These are phyloP conservation scores for Phytophthora crassamura DNA, from an alignment of 352 stramenopile genomes.

Conservation along the genomic window DNA sequence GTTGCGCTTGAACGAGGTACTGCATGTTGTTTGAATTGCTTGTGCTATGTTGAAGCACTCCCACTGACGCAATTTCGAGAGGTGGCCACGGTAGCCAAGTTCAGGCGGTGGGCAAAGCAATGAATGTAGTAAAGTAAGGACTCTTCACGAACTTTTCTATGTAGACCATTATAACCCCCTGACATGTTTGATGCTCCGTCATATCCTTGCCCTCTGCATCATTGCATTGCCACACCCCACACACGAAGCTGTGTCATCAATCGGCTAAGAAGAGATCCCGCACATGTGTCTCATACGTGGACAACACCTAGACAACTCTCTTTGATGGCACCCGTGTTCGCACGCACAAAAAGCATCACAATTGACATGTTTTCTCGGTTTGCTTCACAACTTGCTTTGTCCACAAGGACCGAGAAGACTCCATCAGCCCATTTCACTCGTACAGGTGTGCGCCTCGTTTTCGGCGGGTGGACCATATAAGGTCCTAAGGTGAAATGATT, in stretches of 20 bases:
- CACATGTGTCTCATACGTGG: too few species aligned
- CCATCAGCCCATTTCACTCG: not conserved
- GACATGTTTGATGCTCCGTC: conserved; percentile 12
- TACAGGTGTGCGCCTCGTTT: too few species aligned
- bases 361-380: conserved; percentile 5
- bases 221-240: too few species aligned
- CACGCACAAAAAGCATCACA: conserved; percentile 2
- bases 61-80: conserved; percentile 7
- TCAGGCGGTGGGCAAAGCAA: conserved; percentile 13
- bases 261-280: too few species aligned
- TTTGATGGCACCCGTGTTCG: not conserved
- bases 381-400: conserved; percentile 11
- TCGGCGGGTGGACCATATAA: too few species aligned
- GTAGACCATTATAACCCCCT: conserved; percentile 5
- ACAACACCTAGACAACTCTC: too few species aligned
- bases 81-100: not conserved
- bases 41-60: conserved; percentile 13
- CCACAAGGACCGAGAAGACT: conserved; percentile 1
- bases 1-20: conserved; percentile 5
- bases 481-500: too few species aligned
- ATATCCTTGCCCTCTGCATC: conserved; percentile 8
- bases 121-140: conserved; percentile 3
- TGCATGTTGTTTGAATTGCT: conserved; percentile 9
- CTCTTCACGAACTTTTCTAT: not conserved
- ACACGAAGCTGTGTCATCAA: too few species aligned